These are phyloP conservation scores for Corynespora cassiicola DNA, from an alignment of 2,329 filamentous ascomycete genomes.

Conservation along the genomic window DNA sequence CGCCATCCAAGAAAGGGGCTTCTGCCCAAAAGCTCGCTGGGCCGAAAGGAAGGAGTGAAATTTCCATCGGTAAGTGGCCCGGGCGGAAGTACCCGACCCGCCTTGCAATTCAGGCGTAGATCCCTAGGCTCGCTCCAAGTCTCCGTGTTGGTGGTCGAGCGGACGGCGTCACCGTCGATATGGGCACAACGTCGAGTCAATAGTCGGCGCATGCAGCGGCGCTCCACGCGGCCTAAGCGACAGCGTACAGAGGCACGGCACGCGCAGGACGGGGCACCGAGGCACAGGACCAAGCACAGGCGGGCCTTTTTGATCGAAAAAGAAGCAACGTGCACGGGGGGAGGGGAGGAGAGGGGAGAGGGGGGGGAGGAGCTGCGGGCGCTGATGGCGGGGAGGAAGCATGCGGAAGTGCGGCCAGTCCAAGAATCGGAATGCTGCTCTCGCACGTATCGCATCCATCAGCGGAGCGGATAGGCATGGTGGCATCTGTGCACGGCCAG, in stretches of 20 bases:
- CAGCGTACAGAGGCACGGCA: slow-evolving; percentile 14
- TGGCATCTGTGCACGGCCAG: slow-evolving; percentile 17
- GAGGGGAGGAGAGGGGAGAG: too few species aligned
- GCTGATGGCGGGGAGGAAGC: slow-evolving; percentile 1
- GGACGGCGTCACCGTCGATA: too few species aligned
- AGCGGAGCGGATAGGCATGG: background rate
- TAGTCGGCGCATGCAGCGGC: slow-evolving; percentile 18
- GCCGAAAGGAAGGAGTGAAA: too few species aligned
- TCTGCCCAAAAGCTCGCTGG: background rate
- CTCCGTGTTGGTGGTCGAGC: too few species aligned
- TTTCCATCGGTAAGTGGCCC: too few species aligned
- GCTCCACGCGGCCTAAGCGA: slow-evolving; percentile 22
- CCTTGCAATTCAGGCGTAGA: background rate
- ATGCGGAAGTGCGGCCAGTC: slow-evolving; percentile 2
- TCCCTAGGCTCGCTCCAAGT: too few species aligned
- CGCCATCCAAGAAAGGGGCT: too few species aligned
- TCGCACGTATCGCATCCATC: slow-evolving; percentile 12
- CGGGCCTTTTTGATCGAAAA: too few species aligned
- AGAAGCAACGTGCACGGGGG: too few species aligned
- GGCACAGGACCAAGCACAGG: too few species aligned
- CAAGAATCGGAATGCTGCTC: slow-evolving; percentile 7
- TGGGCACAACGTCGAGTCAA: slow-evolving; percentile 12
- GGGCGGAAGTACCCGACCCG: slow-evolving; percentile 8
- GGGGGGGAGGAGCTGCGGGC: too few species aligned
- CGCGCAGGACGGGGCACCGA: too few species aligned